phyloP scores from a whole-genome alignment of 768 basidiomycete species.

The Lentinula detonsa region DNA sequence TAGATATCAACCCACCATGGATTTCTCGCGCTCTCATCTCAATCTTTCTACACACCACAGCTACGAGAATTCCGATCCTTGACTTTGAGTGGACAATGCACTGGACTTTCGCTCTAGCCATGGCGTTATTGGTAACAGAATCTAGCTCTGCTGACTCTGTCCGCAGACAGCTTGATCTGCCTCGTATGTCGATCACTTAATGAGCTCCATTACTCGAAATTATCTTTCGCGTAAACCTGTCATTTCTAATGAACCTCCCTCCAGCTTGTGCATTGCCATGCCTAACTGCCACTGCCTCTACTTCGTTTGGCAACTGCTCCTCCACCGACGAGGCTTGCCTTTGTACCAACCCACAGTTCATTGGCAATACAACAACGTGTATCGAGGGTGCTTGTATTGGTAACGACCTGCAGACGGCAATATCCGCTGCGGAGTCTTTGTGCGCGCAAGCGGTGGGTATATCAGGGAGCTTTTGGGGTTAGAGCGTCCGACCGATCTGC shows the following conservation, averaged over 20 bases:
- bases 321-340: conserved; percentile 50
- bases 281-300: conserved; percentile 26
- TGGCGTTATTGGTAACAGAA: not conserved
- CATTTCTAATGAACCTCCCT: not conserved
- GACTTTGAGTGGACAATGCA: too few relatives aligned
- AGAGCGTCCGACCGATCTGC: not conserved
- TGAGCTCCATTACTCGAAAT: not conserved
- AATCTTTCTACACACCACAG: too few relatives aligned
- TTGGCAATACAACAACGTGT: conserved; percentile 40
- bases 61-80: too few relatives aligned
- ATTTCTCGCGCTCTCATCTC: too few relatives aligned
- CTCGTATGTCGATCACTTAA: not conserved
- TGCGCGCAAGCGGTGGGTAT: conserved; percentile 46
- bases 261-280: conserved; percentile 50
- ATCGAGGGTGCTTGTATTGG: conserved; percentile 39
- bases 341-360: conserved; percentile 42
- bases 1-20: too few relatives aligned
- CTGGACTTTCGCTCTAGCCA: too few relatives aligned
- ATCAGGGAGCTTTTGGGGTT: not conserved
- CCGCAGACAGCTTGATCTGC: not conserved
- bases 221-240: too few relatives aligned
- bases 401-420: conserved; percentile 36
- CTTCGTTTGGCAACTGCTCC: conserved; percentile 36
- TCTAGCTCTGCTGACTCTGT: not conserved
- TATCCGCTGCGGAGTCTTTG: conserved; percentile 30